Evolutionary conservation across 345 rosid species (phyloP).

Genomic region (Mallotus nudiflorus): DNA sequence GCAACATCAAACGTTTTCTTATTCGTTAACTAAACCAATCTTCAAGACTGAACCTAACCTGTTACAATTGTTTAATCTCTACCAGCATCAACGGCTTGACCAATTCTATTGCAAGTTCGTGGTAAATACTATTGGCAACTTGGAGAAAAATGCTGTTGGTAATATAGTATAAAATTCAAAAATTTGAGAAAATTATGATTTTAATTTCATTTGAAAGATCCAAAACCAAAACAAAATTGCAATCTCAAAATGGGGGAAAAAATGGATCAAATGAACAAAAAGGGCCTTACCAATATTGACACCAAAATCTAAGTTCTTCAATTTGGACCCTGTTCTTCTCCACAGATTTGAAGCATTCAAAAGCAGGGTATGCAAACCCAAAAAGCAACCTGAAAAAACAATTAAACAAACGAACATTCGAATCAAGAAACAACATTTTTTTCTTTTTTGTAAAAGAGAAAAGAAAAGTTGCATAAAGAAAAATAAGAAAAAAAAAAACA

Average conservation of each 20-base stretch:
- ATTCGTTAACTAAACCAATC: background rate
- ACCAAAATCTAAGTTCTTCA: constrained; percentile 89
- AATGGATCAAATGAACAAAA: background rate
- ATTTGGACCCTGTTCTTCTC: constrained; percentile 80
- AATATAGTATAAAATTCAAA: background rate
- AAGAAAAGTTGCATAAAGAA: background rate
- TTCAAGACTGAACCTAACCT: background rate
- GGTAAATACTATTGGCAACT: background rate
- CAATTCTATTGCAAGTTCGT: background rate
- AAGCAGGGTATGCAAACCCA: constrained; percentile 93
- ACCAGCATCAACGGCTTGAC: background rate
- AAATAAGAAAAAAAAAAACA: background rate
- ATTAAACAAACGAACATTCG: background rate
- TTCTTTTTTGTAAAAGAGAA: background rate
- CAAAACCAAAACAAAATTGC: background rate
- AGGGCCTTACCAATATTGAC: constrained; percentile 77
- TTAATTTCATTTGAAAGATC: background rate
- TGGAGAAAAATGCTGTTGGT: background rate
- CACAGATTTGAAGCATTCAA: constrained; percentile 77
- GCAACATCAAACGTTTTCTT: too few relatives aligned
- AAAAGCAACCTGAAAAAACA: constrained; percentile 55
- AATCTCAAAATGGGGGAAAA: background rate
- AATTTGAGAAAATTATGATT: background rate
- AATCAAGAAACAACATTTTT: constrained; percentile 1
- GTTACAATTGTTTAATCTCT: too few relatives aligned